Evolutionary conservation across 208 protist genomes (phyloP).

Genomic region (Leishmania gerbilli): DNA sequence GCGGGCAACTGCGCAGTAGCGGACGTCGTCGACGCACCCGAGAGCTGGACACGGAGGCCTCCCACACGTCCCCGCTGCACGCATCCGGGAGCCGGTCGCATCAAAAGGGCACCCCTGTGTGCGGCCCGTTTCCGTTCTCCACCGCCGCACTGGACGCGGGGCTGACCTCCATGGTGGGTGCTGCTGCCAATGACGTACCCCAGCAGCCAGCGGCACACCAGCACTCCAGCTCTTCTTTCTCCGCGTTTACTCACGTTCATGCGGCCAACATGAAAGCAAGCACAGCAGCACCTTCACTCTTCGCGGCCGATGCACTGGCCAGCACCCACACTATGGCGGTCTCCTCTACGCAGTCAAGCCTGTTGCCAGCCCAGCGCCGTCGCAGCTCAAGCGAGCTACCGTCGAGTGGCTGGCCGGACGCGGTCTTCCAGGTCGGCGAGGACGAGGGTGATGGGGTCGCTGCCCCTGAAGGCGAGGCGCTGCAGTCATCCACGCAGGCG

Average conservation of each 20-base stretch:
- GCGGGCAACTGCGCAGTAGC: neutral
- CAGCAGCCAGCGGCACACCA: neutral
- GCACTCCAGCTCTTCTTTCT: neutral
- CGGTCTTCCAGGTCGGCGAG: neutral
- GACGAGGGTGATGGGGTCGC: neutral
- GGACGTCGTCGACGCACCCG: neutral
- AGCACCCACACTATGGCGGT: constrained; percentile 15
- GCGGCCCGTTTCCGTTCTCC: neutral
- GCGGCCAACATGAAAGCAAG: constrained; percentile 1
- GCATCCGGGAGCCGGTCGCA: no score
- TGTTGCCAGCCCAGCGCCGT: neutral
- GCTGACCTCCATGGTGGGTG: neutral
- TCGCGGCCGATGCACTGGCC: constrained; percentile 11
- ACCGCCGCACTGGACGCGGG: neutral
- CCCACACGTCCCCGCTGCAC: neutral
- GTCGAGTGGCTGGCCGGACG: neutral
- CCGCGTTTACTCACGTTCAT: constrained; percentile 6
- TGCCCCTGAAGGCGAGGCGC: neutral
- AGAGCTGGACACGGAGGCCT: neutral
- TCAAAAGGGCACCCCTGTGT: neutral
- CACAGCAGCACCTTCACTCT: neutral
- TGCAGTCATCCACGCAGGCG: neutral
- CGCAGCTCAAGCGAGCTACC: no score
- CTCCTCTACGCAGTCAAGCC: constrained; percentile 15
- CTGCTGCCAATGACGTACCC: neutral